Evolutionary conservation across 2,329 filamentous ascomycete genomes (phyloP).

Genomic region (Pseudopithomyces maydicus): DNA sequence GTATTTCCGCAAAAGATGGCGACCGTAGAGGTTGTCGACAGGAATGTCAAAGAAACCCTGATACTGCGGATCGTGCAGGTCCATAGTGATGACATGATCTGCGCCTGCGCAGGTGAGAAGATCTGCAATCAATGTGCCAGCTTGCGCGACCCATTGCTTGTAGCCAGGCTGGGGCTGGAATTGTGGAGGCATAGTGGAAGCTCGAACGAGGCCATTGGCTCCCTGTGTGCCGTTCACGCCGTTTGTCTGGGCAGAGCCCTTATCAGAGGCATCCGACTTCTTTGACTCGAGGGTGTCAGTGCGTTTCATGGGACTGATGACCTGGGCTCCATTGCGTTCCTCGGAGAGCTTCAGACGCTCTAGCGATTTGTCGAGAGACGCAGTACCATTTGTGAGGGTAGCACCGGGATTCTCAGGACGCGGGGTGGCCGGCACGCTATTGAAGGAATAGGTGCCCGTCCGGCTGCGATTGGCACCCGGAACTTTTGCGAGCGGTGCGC

Average conservation of each 20-base stretch:
- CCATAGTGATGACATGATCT: slow-evolving; percentile 97
- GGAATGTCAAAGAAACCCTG: slow-evolving; percentile 99
- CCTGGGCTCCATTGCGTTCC: slow-evolving; percentile 50
- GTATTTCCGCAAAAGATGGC: slow-evolving; percentile 71
- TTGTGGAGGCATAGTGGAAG: slow-evolving; percentile 57
- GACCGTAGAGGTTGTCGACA: slow-evolving; percentile 94
- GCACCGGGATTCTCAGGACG: slow-evolving; percentile 69
- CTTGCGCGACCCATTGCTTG: slow-evolving; percentile 98
- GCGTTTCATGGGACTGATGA: slow-evolving; percentile 37
- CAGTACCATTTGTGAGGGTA: slow-evolving; percentile 69
- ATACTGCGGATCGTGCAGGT: slow-evolving; percentile 88
- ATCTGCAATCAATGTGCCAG: slow-evolving; percentile 91
- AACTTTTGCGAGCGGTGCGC: slow-evolving; percentile 81
- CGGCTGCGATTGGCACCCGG: slow-evolving; percentile 46
- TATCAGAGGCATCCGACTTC: slow-evolving; percentile 30
- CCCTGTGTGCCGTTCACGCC: slow-evolving; percentile 32
- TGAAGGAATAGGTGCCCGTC: slow-evolving; percentile 75
- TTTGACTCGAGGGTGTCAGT: slow-evolving; percentile 39
- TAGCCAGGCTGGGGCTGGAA: slow-evolving; percentile 89
- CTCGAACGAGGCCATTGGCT: slow-evolving; percentile 19
- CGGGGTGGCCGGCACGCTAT: slow-evolving; percentile 88
- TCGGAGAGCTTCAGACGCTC: slow-evolving; percentile 69
- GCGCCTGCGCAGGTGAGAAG: slow-evolving; percentile 93
- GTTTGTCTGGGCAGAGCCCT: slow-evolving; percentile 24
- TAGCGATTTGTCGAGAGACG: slow-evolving; percentile 73